A percentile compares a stretch with the other conserved stretches of the same genome.
Conservation (phyloP, 139 green algal species). For the Parachlorella kessleri region DNA sequence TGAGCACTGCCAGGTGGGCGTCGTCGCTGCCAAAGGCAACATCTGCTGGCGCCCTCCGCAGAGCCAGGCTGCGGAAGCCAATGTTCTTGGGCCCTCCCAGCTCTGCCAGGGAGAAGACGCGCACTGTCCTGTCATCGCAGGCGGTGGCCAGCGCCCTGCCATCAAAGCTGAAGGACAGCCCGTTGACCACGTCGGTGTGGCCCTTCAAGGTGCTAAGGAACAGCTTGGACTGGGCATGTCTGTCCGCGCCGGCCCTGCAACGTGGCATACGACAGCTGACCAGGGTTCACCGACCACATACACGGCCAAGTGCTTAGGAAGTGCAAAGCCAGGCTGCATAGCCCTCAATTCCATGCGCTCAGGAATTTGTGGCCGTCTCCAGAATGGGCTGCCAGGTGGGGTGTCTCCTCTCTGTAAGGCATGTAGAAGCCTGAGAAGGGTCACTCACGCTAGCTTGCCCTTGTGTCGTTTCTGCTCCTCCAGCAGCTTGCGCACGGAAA, state of each 20-base stretch:
- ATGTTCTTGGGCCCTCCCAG: slow-evolving; percentile 29
- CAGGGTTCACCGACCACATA: neutral
- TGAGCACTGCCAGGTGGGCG: slow-evolving; percentile 30
- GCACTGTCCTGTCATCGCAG: slow-evolving; percentile 38
- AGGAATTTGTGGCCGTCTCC: too few relatives aligned
- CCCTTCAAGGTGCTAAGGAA: slow-evolving; percentile 27
- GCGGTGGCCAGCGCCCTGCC: slow-evolving; percentile 35
- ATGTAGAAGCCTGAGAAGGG: neutral
- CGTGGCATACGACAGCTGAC: neutral
- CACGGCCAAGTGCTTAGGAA: neutral
- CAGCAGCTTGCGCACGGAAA: slow-evolving; percentile 16
- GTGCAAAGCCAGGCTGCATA: neutral
- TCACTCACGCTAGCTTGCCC: slow-evolving; percentile 21
- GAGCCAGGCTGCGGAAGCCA: slow-evolving; percentile 13
- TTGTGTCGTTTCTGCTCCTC: slow-evolving; percentile 5
- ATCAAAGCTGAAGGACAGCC: slow-evolving; percentile 33
- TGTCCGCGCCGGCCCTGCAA: slow-evolving; percentile 2
- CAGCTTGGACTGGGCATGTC: slow-evolving; percentile 17
- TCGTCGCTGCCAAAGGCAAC: slow-evolving; percentile 31
- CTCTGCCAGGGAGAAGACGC: slow-evolving; percentile 26
- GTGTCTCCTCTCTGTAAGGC: too few relatives aligned
- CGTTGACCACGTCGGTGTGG: slow-evolving; percentile 23
- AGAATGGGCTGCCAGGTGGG: too few relatives aligned
- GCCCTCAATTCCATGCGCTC: too few relatives aligned
- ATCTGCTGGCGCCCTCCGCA: slow-evolving; percentile 27